Percentiles rank a stretch among this genome's conserved stretches.
Conservation (phyloP, 176 grass and related monocot genomes). For the Elymus sibiricus region DNA sequence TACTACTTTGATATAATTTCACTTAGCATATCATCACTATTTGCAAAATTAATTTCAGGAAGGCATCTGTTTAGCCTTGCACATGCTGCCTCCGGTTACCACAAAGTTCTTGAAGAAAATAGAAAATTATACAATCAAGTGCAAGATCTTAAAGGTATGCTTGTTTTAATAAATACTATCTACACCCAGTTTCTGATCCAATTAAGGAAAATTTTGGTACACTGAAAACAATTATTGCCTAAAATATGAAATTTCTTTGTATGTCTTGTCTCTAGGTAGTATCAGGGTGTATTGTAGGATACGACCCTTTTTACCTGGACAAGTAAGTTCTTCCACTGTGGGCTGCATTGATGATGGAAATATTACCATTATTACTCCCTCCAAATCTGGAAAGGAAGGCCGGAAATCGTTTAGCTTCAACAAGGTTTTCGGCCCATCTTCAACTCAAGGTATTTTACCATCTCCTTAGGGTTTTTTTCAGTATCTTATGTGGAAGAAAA, state of each 20-base stretch:
- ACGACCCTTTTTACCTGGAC: slow-evolving; percentile 88
- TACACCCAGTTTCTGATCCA: not conserved
- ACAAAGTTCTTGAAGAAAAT: slow-evolving; percentile 99
- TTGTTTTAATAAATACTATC: slow-evolving; percentile 17
- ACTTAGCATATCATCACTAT: slow-evolving; percentile 20
- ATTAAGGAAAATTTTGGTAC: not conserved
- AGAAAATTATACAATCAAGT: slow-evolving; percentile 97
- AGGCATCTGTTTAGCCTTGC: slow-evolving; percentile 79
- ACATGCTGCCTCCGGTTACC: slow-evolving; percentile 86
- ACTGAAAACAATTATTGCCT: slow-evolving; percentile 7
- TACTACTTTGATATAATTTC: slow-evolving; percentile 13
- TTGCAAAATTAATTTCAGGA: slow-evolving; percentile 57
- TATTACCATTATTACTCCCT: slow-evolving; percentile 72
- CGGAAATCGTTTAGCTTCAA: slow-evolving; percentile 82
- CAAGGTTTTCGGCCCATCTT: slow-evolving; percentile 91
- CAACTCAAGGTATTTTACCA: slow-evolving; percentile 72
- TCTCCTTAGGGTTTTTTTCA: not conserved
- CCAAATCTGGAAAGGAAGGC: slow-evolving; percentile 85
- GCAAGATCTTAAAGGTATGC: slow-evolving; percentile 96
- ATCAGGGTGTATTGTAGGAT: slow-evolving; percentile 98
- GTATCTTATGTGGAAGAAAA: slow-evolving; percentile 3
- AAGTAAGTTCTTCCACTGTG: slow-evolving; percentile 67
- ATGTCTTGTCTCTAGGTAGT: slow-evolving; percentile 59
- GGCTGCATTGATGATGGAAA: slow-evolving; percentile 83
- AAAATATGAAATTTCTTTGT: slow-evolving; percentile 21